phyloP scores from a whole-genome alignment of 2,329 filamentous ascomycete species.

The Rhinocladiella mackenziei region DNA sequence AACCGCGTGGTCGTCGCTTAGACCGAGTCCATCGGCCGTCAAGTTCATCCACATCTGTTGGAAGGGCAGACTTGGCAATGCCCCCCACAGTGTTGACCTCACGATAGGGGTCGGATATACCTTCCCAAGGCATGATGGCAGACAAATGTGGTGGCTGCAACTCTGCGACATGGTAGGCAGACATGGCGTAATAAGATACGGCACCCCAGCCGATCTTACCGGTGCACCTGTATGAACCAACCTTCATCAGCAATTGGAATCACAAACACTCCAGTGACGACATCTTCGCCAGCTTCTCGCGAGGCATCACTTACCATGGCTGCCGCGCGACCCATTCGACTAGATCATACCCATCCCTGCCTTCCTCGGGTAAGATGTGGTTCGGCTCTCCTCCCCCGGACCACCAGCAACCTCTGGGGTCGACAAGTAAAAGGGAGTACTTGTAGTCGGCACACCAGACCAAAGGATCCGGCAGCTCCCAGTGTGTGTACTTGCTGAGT shows the following conservation, averaged over 20 bases:
- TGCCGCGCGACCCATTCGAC: conserved; percentile 12
- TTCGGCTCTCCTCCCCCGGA: conserved; percentile 1
- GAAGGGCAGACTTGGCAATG: conserved; percentile 3
- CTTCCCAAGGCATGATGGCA: conserved; percentile 3
- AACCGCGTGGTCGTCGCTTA: conserved; percentile 3
- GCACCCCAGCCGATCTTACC: conserved; percentile 7
- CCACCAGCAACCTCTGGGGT: conserved; percentile 2
- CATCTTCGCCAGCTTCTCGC: no score
- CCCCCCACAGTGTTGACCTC: conserved; percentile 5
- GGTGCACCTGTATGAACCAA: conserved; percentile 1
- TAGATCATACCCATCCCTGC: conserved; percentile 15
- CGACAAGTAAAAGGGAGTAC: conserved; percentile 5
- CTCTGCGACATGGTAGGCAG: neutral
- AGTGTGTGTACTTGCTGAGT: conserved; percentile 1
- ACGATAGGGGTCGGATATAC: conserved; percentile 4
- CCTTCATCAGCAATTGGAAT: neutral
- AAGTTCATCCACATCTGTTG: conserved; percentile 6
- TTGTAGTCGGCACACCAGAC: conserved; percentile 2
- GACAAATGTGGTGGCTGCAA: conserved; percentile 3
- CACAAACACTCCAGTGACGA: no score
- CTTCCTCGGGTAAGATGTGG: conserved; percentile 4
- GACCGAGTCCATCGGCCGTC: conserved; percentile 2
- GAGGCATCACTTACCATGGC: conserved; percentile 7
- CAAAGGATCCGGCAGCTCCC: conserved; percentile 4
- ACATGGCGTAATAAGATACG: conserved; percentile 6